Evolutionary conservation across 495 filamentous ascomycete species (phyloP).

Genomic region (Ascodesmis nigricans): DNA sequence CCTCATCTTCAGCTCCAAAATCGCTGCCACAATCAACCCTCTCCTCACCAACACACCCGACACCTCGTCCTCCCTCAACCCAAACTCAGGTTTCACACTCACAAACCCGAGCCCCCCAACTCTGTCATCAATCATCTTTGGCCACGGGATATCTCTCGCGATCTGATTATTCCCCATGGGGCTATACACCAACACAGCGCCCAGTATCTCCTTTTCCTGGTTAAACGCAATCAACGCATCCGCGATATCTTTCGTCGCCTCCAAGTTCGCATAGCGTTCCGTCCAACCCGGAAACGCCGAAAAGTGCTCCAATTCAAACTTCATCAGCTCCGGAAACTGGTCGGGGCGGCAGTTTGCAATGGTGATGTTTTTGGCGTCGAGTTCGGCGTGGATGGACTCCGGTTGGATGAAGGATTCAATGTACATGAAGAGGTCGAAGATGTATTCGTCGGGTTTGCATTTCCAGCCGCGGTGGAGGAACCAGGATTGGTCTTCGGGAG

Average conservation of each 20-base stretch:
- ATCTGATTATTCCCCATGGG: constrained; percentile 30
- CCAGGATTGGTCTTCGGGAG: constrained; percentile 31
- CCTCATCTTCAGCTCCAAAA: constrained; percentile 22
- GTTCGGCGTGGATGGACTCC: constrained; percentile 20
- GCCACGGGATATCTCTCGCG: constrained; percentile 37
- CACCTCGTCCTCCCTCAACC: constrained; percentile 1
- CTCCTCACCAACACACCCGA: constrained; percentile 10
- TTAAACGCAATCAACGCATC: constrained; percentile 21
- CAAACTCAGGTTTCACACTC: constrained; percentile 30
- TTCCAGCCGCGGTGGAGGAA: constrained; percentile 36
- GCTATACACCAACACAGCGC: constrained; percentile 34
- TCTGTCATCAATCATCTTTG: constrained; percentile 30
- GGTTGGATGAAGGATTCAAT: constrained; percentile 31
- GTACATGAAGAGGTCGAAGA: constrained; percentile 35
- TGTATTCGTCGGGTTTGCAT: constrained; percentile 26
- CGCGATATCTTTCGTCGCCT: constrained; percentile 22
- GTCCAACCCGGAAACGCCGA: constrained; percentile 21
- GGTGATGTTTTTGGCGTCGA: constrained; percentile 19
- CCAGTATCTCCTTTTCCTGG: constrained; percentile 25
- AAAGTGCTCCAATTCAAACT: constrained; percentile 30
- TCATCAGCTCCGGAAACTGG: constrained; percentile 32
- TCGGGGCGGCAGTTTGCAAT: constrained; percentile 30
- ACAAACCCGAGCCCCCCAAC: constrained; percentile 40
- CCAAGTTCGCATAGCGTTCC: constrained; percentile 20
- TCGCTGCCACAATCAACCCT: constrained; percentile 20